phyloP scores from a whole-genome alignment of 495 filamentous ascomycete species.

The Coniosporium apollinis region DNA sequence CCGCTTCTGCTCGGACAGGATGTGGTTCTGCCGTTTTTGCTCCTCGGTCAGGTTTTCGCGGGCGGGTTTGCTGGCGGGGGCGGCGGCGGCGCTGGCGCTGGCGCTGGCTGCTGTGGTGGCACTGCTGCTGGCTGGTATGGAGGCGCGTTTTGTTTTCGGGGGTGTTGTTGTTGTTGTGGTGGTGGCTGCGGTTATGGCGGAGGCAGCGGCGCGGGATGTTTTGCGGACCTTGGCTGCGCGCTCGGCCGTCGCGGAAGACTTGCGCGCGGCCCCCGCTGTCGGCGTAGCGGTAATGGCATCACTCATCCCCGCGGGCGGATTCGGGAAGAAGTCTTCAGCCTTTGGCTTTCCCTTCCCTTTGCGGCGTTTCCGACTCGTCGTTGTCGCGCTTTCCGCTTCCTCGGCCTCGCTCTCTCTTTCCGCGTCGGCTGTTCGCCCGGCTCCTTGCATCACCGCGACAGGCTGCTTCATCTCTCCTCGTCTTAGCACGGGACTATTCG shows the following conservation, averaged over 20 bases:
- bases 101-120: constrained; percentile 1
- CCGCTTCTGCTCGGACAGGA: constrained; percentile 74
- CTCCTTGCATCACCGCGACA: constrained; percentile 25
- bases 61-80: constrained; percentile 25
- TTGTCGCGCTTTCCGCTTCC: constrained; percentile 27
- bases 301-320: no score
- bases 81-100: constrained; percentile 5
- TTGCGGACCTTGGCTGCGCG: no score
- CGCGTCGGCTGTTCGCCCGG: constrained; percentile 2
- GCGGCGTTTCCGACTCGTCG: constrained; percentile 20
- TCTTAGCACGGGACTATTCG: constrained; percentile 34
- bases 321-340: no score
- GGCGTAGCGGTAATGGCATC: no score
- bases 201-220: neutral
- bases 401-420: neutral
- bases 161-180: constrained; percentile 1
- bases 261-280: no score
- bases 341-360: neutral
- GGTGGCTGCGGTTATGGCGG: neutral
- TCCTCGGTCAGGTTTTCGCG: constrained; percentile 69
- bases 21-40: constrained; percentile 78
- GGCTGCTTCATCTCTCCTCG: constrained; percentile 10
- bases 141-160: neutral
- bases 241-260: no score
- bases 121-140: constrained; percentile 9